These are phyloP conservation scores for Diaporthe humulicola DNA, from an alignment of 2,329 filamentous ascomycete genomes.

Conservation along the genomic window DNA sequence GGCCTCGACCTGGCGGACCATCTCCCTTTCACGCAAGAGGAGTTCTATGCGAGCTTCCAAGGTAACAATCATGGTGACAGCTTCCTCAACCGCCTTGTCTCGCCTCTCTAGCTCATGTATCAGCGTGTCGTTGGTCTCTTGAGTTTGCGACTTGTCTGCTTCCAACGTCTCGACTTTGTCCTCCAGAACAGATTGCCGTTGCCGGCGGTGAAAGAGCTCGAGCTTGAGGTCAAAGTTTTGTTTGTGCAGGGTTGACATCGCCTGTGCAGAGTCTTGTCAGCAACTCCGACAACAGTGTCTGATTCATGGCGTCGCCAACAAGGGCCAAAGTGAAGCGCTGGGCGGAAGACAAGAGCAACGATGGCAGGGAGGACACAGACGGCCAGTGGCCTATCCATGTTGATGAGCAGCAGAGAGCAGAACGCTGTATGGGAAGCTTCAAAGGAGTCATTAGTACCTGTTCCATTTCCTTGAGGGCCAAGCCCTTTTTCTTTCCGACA, in stretches of 20 bases:
- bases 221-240: slow-evolving; percentile 84
- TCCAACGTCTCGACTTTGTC: slow-evolving; percentile 68
- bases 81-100: slow-evolving; percentile 79
- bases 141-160: slow-evolving; percentile 63
- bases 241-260: slow-evolving; percentile 77
- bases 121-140: slow-evolving; percentile 70
- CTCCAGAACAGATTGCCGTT: slow-evolving; percentile 73
- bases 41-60: slow-evolving; percentile 72
- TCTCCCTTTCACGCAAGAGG: slow-evolving; percentile 65
- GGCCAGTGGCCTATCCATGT: too few species aligned
- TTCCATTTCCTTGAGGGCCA: slow-evolving; percentile 78
- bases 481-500: slow-evolving; percentile 61
- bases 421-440: not conserved
- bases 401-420: not conserved
- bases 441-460: slow-evolving; percentile 57
- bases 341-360: not conserved
- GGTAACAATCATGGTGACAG: slow-evolving; percentile 76
- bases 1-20: slow-evolving; percentile 64
- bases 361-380: not conserved
- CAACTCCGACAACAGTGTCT: not conserved
- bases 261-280: slow-evolving; percentile 53
- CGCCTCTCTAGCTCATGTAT: slow-evolving; percentile 71
- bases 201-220: slow-evolving; percentile 77
- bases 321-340: not conserved
- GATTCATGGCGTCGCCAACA: too few species aligned